Evolutionary conservation across 805 yeast species (phyloP).

Genomic region (Wickerhamomyces sydowiorum): DNA sequence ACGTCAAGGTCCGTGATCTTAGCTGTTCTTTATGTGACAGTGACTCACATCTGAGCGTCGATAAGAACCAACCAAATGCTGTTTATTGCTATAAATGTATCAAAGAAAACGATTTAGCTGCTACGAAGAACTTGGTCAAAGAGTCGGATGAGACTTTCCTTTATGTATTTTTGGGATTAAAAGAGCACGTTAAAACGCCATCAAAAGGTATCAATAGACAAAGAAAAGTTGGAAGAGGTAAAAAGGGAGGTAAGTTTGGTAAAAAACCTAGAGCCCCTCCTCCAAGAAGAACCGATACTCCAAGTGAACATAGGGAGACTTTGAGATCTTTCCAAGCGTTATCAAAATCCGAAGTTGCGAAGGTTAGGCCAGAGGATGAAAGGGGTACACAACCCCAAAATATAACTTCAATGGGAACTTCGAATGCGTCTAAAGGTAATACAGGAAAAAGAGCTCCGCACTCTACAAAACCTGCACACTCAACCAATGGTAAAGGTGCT

Average conservation of each 20-base stretch:
- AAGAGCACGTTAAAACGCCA: constrained; percentile 25
- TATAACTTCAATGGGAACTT: not conserved
- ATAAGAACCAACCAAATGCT: constrained; percentile 11
- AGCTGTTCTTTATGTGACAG: constrained; percentile 39
- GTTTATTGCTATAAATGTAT: constrained; percentile 42
- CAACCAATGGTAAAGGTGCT: too few relatives aligned
- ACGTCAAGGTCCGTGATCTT: constrained; percentile 45
- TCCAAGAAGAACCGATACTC: constrained; percentile 23
- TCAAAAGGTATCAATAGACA: constrained; percentile 15
- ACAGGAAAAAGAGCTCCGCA: too few relatives aligned
- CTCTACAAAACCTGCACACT: too few relatives aligned
- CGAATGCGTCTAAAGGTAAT: too few relatives aligned
- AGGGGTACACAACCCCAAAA: not conserved
- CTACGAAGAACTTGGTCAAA: constrained; percentile 27
- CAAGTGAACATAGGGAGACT: constrained; percentile 32
- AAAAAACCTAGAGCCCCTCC: constrained; percentile 7
- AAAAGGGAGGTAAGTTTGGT: constrained; percentile 10
- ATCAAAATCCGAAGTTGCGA: constrained; percentile 19
- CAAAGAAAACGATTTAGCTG: constrained; percentile 13
- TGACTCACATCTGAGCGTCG: constrained; percentile 37
- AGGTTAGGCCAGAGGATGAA: constrained; percentile 17
- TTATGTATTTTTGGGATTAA: constrained; percentile 41
- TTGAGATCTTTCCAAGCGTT: constrained; percentile 31
- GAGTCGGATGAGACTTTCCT: constrained; percentile 44
- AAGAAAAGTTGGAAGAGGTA: constrained; percentile 33